phyloP scores from a whole-genome alignment of 2,329 filamentous ascomycete genomes.

The Ustilaginoidea virens region DNA sequence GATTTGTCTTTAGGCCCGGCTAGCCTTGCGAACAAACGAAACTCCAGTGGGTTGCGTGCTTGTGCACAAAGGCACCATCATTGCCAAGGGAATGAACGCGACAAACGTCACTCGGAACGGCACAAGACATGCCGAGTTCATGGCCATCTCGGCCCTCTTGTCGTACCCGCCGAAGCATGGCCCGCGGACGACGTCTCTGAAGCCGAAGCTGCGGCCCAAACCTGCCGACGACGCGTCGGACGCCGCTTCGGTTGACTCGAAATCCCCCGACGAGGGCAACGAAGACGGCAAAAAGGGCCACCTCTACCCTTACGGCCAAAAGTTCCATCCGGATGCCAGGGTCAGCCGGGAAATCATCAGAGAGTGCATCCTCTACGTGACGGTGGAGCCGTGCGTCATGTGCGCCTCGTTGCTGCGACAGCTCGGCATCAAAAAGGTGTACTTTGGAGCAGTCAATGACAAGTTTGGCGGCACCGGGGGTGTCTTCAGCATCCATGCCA shows the following conservation, averaged over 20 bases:
- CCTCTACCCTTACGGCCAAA: slow-evolving; percentile 46
- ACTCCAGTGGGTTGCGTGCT: slow-evolving; percentile 95
- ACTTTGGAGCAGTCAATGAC: slow-evolving; percentile 91
- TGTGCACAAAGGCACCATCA: slow-evolving; percentile 62
- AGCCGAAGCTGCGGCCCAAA: slow-evolving; percentile 15
- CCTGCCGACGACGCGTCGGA: slow-evolving; percentile 9
- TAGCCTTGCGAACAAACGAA: slow-evolving; percentile 73
- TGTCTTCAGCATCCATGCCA: slow-evolving; percentile 71
- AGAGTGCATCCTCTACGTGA: slow-evolving; percentile 76
- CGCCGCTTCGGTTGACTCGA: slow-evolving; percentile 9
- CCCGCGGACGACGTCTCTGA: slow-evolving; percentile 16
- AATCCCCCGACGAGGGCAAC: slow-evolving; percentile 26
- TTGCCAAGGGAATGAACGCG: slow-evolving; percentile 90
- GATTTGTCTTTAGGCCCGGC: slow-evolving; percentile 50
- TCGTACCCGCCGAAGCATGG: slow-evolving; percentile 22
- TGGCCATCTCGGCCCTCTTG: slow-evolving; percentile 53
- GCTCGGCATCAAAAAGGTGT: slow-evolving; percentile 75
- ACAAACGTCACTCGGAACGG: slow-evolving; percentile 86
- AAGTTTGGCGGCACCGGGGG: slow-evolving; percentile 94
- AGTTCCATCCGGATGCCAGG: slow-evolving; percentile 35
- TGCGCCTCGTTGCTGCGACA: slow-evolving; percentile 87
- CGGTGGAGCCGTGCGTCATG: slow-evolving; percentile 98
- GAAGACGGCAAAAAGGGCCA: slow-evolving; percentile 39
- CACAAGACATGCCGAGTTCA: slow-evolving; percentile 88
- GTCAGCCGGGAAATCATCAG: slow-evolving; percentile 54